phyloP scores from a whole-genome alignment of 139 green algal species.

The Chlorella sp. region DNA sequence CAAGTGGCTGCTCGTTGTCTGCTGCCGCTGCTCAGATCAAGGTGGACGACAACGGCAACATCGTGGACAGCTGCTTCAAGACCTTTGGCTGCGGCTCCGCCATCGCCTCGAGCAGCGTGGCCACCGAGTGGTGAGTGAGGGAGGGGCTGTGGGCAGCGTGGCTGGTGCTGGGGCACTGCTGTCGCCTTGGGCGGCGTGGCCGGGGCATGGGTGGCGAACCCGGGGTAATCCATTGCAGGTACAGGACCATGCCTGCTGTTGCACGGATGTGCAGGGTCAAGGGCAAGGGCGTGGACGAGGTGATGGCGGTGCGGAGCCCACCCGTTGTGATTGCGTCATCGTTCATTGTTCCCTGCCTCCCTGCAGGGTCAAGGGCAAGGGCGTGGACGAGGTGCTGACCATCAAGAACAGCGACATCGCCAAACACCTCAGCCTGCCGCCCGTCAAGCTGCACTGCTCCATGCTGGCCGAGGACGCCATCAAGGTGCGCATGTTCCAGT shows the following conservation, averaged over 20 bases:
- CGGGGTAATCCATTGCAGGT: too few species aligned
- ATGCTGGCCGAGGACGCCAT: constrained; percentile 98
- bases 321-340: too few species aligned
- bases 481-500: too few species aligned
- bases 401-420: constrained; percentile 98
- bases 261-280: constrained; percentile 89
- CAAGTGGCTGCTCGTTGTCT: too few species aligned
- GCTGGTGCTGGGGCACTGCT: too few species aligned
- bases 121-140: constrained; percentile 84
- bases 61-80: constrained; percentile 98
- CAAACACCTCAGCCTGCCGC: constrained; percentile 96
- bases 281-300: constrained; percentile 85
- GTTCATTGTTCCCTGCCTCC: neutral
- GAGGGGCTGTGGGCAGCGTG: too few species aligned
- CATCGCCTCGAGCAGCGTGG: constrained; percentile 95
- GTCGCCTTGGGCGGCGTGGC: too few species aligned
- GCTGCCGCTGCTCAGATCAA: neutral
- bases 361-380: constrained; percentile 85
- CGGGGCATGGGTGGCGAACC: too few species aligned
- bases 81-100: constrained; percentile 99
- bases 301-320: too few species aligned
- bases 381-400: constrained; percentile 84
- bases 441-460: constrained; percentile 99
- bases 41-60: constrained; percentile 90
- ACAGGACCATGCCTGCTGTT: too few species aligned